These are phyloP conservation scores for Calonectria naviculata DNA, from an alignment of 2,329 filamentous ascomycete genomes.

Conservation along the genomic window DNA sequence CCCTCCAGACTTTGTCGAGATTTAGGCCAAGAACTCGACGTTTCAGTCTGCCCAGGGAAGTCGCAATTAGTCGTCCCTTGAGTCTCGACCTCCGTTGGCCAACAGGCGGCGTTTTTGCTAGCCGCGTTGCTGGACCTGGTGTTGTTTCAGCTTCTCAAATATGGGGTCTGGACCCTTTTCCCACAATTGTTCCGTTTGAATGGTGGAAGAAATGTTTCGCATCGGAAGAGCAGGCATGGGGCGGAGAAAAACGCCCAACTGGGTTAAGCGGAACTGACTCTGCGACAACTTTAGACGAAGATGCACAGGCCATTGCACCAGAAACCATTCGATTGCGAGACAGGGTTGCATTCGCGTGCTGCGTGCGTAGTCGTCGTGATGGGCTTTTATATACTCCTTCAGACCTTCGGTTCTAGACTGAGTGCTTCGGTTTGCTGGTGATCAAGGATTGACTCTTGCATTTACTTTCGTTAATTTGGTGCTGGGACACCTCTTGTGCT, in stretches of 20 bases:
- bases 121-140: not conserved
- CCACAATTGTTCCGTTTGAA: not conserved
- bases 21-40: not conserved
- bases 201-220: slow-evolving; percentile 23
- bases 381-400: not conserved
- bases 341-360: slow-evolving; percentile 12
- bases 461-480: not conserved
- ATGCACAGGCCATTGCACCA: not conserved
- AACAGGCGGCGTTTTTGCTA: not conserved
- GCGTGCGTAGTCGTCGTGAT: not conserved
- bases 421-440: not conserved
- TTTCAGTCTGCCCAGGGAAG: not conserved
- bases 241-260: slow-evolving; percentile 17
- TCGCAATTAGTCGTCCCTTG: too few relatives aligned
- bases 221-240: not conserved
- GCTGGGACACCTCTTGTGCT: not conserved
- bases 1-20: not conserved
- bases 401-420: too few relatives aligned
- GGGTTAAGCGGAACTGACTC: slow-evolving; percentile 26
- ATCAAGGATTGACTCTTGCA: not conserved
- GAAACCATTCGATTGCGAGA: not conserved
- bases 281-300: slow-evolving; percentile 9
- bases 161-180: not conserved
- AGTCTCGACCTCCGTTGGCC: not conserved
- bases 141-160: not conserved